Evolutionary conservation across 768 basidiomycete genomes (phyloP), one percentile per base, ranked within the genome.

Genomic region (Nidularia sp.): DNA sequence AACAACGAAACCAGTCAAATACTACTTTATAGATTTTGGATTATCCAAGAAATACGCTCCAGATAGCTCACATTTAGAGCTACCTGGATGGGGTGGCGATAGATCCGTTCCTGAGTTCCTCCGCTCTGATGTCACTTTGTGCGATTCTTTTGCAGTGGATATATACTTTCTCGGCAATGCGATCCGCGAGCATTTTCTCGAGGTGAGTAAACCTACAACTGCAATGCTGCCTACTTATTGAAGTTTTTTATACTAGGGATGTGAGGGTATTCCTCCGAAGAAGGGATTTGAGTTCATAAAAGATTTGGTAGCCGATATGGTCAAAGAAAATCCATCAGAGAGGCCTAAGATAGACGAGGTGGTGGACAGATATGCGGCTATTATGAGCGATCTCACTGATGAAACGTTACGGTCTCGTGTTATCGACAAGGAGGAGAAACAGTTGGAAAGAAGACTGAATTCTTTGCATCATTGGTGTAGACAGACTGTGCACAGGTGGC

Each of bases 91-190:
- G 39, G 74, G 77, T 0, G 77, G 70, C 1, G 74, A 77, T 56
- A 71, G 64, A 50, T 56, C 66, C 2, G 70, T 69, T 1, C 71
- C 71, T 2, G 72, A 73, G 33, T 68, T 68, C 42, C 58, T 57
- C n/a, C 48, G 57, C 6, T 53, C 52, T 1, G 39, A 56, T 1
- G 49, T 55, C 36, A 39, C 39, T 3, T 62, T 53, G n/a, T 53
- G 66, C 10, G 52, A 73, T 48, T 65, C 71, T 0, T 75, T 73
- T 39, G 54, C 67, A 0, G 66, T 61, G 0, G 74, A 74, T 34
- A 56, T 73, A 12, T 74, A 70, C 50, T 69, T 64, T 34, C 46
- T 73, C 2, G 72, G 72, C 0, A 73, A 75, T 29, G 18, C 64
- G 1, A 60, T 75, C 25, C 50, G 58, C 9, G 10, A 42, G n/a